A percentile compares a stretch with the other conserved stretches of the same genome.
These are phyloP conservation scores for Russula dissimulans DNA, from an alignment of 768 basidiomycete genomes.

Conservation along the genomic window DNA sequence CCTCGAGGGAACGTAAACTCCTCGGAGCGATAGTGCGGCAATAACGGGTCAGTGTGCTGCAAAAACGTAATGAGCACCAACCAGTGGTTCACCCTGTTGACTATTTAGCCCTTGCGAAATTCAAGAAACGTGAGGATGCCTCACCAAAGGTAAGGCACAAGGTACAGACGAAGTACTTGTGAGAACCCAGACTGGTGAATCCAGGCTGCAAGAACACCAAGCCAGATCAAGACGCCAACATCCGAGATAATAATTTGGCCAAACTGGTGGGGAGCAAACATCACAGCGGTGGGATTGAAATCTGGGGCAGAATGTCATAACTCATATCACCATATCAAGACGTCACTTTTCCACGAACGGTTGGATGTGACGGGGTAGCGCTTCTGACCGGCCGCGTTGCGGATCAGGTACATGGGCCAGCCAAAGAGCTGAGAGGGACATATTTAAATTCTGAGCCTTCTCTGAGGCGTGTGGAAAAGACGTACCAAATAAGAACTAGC, in stretches of 20 bases:
- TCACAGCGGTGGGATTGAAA: conserved; percentile 66
- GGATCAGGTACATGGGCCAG: conserved; percentile 76
- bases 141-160: conserved; percentile 82
- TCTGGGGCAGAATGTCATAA: conserved; percentile 32
- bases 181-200: conserved; percentile 55
- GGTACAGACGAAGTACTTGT: conserved; percentile 69
- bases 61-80: conserved; percentile 94
- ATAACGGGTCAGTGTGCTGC: conserved; percentile 92
- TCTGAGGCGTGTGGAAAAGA: background rate
- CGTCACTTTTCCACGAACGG: conserved; percentile 42
- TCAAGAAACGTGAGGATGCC: background rate
- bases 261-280: conserved; percentile 80
- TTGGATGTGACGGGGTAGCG: conserved; percentile 71
- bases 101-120: background rate
- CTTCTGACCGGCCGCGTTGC: conserved; percentile 79
- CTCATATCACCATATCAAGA: background rate
- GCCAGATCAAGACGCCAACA: conserved; percentile 69
- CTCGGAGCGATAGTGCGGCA: conserved; percentile 86
- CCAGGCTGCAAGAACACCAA: conserved; percentile 46
- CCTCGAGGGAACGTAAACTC: conserved; percentile 93
- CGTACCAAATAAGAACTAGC: conserved; percentile 51
- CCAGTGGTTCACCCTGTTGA: conserved; percentile 78
- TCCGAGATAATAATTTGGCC: conserved; percentile 74
- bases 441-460: background rate
- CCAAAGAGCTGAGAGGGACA: conserved; percentile 49